Conservation (phyloP, 2,329 filamentous ascomycete genomes). For the Fusarium nisikadoi region DNA sequence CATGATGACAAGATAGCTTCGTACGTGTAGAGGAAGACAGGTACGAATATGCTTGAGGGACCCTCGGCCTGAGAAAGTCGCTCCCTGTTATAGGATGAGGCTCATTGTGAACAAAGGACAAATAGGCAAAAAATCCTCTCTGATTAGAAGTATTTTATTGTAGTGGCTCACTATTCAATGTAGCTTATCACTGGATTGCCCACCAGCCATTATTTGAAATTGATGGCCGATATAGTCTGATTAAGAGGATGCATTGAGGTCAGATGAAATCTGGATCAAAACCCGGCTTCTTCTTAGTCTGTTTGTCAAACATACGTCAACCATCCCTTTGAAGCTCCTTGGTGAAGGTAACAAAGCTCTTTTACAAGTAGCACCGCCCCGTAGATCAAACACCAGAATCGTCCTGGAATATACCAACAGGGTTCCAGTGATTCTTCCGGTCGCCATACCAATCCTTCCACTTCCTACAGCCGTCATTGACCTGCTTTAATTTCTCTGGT, state of each 20-base stretch:
- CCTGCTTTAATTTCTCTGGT: conserved; percentile 5
- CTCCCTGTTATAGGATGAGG: background rate
- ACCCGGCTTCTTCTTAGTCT: background rate
- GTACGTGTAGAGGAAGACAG: background rate
- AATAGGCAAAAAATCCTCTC: background rate
- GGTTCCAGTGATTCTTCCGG: conserved; percentile 1
- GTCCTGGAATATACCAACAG: background rate
- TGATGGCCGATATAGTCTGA: no score
- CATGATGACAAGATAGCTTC: background rate
- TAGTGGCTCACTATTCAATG: background rate
- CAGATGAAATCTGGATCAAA: background rate
- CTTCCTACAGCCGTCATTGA: conserved; percentile 5
- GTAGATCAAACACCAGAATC: background rate
- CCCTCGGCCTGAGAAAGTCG: background rate
- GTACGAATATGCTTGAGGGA: background rate
- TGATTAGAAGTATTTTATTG: background rate
- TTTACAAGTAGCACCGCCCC: background rate
- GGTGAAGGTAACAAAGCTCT: no score
- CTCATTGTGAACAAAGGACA: background rate
- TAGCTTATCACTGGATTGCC: background rate
- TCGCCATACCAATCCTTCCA: conserved; percentile 25
- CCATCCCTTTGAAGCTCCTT: no score
- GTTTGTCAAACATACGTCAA: background rate
- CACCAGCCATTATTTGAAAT: background rate
- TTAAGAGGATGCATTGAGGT: background rate